A percentile compares a stretch with the other conserved stretches of the same genome.
phyloP scores from a whole-genome alignment of 306 rosid genomes.

The Amphicarpaea edgeworthii region DNA sequence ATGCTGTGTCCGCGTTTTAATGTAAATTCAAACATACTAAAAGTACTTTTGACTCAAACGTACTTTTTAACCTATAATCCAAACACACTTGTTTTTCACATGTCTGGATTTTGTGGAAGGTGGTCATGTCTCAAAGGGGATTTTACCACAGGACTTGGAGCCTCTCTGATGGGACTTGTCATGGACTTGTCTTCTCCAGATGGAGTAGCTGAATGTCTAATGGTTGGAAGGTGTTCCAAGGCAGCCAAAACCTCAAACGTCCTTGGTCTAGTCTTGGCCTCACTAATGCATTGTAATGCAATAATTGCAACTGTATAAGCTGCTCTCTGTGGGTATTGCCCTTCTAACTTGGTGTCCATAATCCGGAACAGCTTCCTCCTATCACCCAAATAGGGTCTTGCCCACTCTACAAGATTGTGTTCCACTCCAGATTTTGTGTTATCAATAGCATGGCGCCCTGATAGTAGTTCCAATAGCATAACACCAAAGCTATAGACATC shows the following conservation, averaged over 20 bases:
- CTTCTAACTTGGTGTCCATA: slow-evolving; percentile 91
- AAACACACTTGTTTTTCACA: too few species aligned
- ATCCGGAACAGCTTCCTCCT: slow-evolving; percentile 84
- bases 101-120: slow-evolving; percentile 9
- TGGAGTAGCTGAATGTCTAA: slow-evolving; percentile 55
- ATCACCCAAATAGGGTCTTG: slow-evolving; percentile 76
- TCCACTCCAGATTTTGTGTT: slow-evolving; percentile 68
- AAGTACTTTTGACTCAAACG: too few species aligned
- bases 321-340: slow-evolving; percentile 82
- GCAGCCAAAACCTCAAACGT: slow-evolving; percentile 81
- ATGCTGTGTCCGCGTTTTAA: too few species aligned
- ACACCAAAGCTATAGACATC: slow-evolving; percentile 98
- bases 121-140: slow-evolving; percentile 45
- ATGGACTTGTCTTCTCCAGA: slow-evolving; percentile 50
- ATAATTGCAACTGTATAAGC: slow-evolving; percentile 72
- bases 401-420: slow-evolving; percentile 86
- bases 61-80: too few species aligned
- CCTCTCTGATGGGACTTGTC: slow-evolving; percentile 30
- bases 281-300: slow-evolving; percentile 73
- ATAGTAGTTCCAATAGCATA: slow-evolving; percentile 80
- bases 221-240: slow-evolving; percentile 65
- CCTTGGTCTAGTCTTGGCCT: slow-evolving; percentile 74
- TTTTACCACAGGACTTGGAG: slow-evolving; percentile 1
- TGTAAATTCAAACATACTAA: too few species aligned
- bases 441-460: slow-evolving; percentile 83